Evolutionary conservation across 176 grass and related monocot species (phyloP), one percentile per base, ranked within the genome.

Genomic region (Typha latifolia): DNA sequence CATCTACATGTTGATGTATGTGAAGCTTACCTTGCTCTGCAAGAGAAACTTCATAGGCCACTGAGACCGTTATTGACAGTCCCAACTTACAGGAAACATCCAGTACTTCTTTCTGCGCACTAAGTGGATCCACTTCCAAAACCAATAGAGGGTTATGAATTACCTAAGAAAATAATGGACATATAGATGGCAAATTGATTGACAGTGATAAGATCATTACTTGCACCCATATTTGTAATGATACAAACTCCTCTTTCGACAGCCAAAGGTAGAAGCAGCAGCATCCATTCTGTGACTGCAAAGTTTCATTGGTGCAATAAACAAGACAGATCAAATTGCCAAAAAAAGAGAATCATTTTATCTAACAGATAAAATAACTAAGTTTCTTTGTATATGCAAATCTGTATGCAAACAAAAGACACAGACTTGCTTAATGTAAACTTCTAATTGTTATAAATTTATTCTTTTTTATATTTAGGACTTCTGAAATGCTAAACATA

Each of bases 151-250:
- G 49, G 71, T 51, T 70, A 50, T 5, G 0, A 73, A 27, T 62
- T 71, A 24, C 7, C 62, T 69, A 32, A 69, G 66, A 32, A 50
- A 76, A 67, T 4, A 34, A 61, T 15, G 1, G 49, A 37, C 14
- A 75, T 53, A n/a, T 62, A 31, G 72, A 62, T 48, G 53, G 18
- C 48, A 72, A 69, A 78, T 21, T 55, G 34, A 69, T 62, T 32
- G 34, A 47, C 15, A 83, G 50, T 63, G 64, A 64, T 55, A 16
- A 66, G 70, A 72, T 12, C 13, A 74, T 76, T 89, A 97, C 88
- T 80, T 82, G 85, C 88, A 48, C 93, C 93, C 88, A 97, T 92
- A 63, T 97, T 97, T 57, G 88, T 97, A 70, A 97, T 84, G 62
- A 97, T 80, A 73, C 85, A 82, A 76, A 92, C 81, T 84, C 78